Evolutionary conservation across 805 yeast species (phyloP).

Genomic region (Torulaspora microellipsoides): DNA sequence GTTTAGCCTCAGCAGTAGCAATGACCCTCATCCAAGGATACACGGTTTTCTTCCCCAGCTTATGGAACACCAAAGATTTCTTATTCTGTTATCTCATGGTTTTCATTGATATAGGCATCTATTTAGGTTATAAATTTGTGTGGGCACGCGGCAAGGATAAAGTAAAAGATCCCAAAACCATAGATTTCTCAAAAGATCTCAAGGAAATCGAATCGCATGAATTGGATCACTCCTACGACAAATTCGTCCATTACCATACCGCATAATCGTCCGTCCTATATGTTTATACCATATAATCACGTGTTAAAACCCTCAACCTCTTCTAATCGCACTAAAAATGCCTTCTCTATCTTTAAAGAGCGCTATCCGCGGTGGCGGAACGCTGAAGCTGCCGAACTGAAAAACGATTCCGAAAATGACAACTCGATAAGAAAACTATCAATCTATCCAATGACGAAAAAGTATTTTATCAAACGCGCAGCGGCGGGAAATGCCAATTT

Average conservation of each 20-base stretch:
- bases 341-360: no score
- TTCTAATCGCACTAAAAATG: no score
- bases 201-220: conserved; percentile 60
- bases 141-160: conserved; percentile 41
- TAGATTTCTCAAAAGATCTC: conserved; percentile 51
- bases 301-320: no score
- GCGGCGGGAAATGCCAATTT: no score
- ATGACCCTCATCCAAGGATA: conserved; percentile 67
- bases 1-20: conserved; percentile 41
- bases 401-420: no score
- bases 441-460: no score
- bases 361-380: no score
- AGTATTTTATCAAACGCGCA: no score
- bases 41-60: conserved; percentile 60
- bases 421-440: no score
- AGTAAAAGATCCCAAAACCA: conserved; percentile 42
- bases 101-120: conserved; percentile 49
- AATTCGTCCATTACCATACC: conserved; percentile 16
- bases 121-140: conserved; percentile 47
- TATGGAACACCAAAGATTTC: conserved; percentile 59
- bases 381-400: no score
- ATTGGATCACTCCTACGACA: conserved; percentile 21
- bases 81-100: conserved; percentile 70
- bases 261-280: not conserved
- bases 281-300: no score